Conservation (phyloP, 495 filamentous ascomycete genomes). For the Xylaria acuta region DNA sequence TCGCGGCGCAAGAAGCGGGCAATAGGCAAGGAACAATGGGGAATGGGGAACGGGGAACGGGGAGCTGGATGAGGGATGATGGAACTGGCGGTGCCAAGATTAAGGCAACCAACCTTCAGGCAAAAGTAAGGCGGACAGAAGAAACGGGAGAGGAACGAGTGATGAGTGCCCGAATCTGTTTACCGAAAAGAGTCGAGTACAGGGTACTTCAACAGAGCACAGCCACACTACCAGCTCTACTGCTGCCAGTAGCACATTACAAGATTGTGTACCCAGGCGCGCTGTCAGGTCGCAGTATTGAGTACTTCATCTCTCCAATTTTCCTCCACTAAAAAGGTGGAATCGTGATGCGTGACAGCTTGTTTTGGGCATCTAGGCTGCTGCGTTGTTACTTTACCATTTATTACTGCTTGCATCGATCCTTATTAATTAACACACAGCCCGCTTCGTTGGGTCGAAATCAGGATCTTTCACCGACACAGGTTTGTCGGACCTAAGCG, state of each 20-base stretch:
- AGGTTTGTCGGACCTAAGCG: neutral
- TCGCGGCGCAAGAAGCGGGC: constrained; percentile 21
- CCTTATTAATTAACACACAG: neutral
- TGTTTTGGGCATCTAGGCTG: neutral
- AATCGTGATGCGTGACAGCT: constrained; percentile 12
- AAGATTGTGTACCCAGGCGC: neutral
- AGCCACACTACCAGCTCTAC: constrained; percentile 8
- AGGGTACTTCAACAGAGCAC: neutral
- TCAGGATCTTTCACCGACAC: neutral
- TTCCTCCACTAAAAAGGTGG: neutral
- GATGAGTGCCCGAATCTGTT: neutral
- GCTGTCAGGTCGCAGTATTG: neutral
- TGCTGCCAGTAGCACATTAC: neutral
- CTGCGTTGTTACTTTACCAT: neutral
- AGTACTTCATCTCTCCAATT: constrained; percentile 2
- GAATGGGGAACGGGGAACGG: neutral
- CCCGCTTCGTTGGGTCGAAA: neutral
- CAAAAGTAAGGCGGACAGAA: constrained; percentile 43
- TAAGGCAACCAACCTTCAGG: constrained; percentile 24
- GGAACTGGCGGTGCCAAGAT: constrained; percentile 20
- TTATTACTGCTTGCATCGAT: neutral
- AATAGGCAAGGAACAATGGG: constrained; percentile 2
- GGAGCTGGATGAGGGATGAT: neutral
- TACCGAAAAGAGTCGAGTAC: constrained; percentile 14
- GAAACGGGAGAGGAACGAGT: neutral